A percentile compares a stretch with the other conserved stretches of the same genome.
These are phyloP conservation scores for Nicotiana knightiana DNA, from an alignment of 257 asterid genomes.

Conservation along the genomic window DNA sequence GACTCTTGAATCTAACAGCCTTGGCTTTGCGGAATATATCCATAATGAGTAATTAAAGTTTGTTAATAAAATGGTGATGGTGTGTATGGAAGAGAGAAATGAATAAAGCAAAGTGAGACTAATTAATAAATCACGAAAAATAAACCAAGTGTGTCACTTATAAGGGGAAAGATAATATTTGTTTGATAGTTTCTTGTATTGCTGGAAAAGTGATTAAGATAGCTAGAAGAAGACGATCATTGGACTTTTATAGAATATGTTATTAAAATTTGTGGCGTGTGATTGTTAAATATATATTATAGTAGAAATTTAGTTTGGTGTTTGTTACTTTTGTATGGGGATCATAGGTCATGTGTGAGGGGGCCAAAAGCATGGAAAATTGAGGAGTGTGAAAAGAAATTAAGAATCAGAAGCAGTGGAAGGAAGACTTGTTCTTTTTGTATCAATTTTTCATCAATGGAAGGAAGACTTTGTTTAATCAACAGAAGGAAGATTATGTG, in stretches of 20 bases:
- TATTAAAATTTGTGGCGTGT: background rate
- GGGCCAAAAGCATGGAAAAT: background rate
- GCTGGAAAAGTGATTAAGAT: background rate
- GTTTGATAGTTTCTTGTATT: background rate
- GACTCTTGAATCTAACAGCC: constrained; percentile 48
- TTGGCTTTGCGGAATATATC: constrained; percentile 51
- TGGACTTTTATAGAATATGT: background rate
- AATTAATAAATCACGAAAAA: too few relatives aligned
- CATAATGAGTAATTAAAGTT: constrained; percentile 20
- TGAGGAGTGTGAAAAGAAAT: background rate
- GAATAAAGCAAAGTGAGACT: too few relatives aligned
- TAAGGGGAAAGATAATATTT: background rate
- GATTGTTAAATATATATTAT: background rate
- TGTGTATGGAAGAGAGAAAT: too few relatives aligned
- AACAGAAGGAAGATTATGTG: too few relatives aligned
- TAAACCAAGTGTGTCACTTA: background rate
- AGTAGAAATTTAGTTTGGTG: background rate
- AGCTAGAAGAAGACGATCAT: background rate
- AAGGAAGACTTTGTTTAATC: background rate
- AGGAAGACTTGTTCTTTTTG: background rate
- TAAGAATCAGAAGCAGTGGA: background rate
- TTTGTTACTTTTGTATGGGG: background rate
- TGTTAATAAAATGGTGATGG: background rate
- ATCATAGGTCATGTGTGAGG: background rate
- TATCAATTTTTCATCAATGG: background rate